Conservation (phyloP, 1,139 yeast genomes). For the Diutina ranongensis region DNA sequence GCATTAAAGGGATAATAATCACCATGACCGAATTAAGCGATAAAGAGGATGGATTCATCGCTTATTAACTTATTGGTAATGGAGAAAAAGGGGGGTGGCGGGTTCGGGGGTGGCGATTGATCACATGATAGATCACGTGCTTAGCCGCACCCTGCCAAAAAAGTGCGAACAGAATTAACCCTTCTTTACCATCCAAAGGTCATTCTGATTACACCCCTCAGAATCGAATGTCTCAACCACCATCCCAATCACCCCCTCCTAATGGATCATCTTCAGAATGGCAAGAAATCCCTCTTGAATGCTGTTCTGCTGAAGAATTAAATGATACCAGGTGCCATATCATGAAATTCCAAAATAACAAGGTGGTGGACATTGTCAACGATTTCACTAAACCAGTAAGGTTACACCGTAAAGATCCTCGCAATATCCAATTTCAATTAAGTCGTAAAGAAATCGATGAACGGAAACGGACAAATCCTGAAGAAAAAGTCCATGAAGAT, state of each 20-base stretch:
- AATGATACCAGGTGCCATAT: slow-evolving; percentile 72
- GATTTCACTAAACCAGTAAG: slow-evolving; percentile 76
- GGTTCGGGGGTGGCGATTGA: background rate
- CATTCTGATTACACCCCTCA: background rate
- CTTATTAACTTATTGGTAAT: no score
- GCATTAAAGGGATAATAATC: no score
- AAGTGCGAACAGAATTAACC: no score
- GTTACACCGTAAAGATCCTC: slow-evolving; percentile 85
- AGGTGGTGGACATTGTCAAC: slow-evolving; percentile 55
- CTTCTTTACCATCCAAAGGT: background rate
- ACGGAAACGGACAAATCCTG: slow-evolving; percentile 36
- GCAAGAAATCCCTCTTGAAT: slow-evolving; percentile 45
- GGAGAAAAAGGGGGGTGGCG: no score
- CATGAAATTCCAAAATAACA: slow-evolving; percentile 66
- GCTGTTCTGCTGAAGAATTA: slow-evolving; percentile 63
- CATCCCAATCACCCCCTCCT: background rate
- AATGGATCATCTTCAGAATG: background rate
- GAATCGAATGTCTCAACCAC: background rate
- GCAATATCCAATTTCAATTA: slow-evolving; percentile 76
- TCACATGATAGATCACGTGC: background rate
- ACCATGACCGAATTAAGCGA: no score
- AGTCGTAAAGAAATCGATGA: slow-evolving; percentile 51
- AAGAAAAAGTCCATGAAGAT: slow-evolving; percentile 13
- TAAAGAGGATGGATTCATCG: no score
- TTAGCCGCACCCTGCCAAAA: background rate